Conservation (phyloP, 2,329 filamentous ascomycete species). For the Penicillium sp. region DNA sequence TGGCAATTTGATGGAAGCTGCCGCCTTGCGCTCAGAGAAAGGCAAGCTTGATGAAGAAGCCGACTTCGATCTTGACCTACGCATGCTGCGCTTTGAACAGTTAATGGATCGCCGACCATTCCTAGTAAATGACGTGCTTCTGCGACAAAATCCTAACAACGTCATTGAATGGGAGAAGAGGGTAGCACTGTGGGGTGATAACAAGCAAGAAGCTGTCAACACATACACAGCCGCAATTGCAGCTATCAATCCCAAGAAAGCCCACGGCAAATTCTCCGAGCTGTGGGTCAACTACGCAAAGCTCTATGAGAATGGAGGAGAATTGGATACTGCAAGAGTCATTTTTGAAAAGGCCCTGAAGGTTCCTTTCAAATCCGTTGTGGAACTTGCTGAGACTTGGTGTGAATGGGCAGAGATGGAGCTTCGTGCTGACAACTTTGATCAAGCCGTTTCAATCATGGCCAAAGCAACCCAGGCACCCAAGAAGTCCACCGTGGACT, state of each 20-base stretch:
- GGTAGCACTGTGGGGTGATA: constrained; percentile 91
- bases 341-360: constrained; percentile 99
- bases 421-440: constrained; percentile 90
- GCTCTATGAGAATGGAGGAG: constrained; percentile 86
- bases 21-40: constrained; percentile 74
- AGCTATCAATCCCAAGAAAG: constrained; percentile 90
- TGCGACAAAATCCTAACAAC: constrained; percentile 94
- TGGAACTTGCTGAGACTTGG: constrained; percentile 96
- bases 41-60: constrained; percentile 74
- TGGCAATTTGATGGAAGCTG: constrained; percentile 82
- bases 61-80: constrained; percentile 91
- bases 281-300: constrained; percentile 97
- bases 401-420: constrained; percentile 99
- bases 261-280: constrained; percentile 87
- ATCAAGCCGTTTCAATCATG: constrained; percentile 92
- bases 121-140: constrained; percentile 88
- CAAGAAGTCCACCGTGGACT: constrained; percentile 96
- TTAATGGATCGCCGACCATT: constrained; percentile 96
- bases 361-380: constrained; percentile 96
- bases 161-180: constrained; percentile 97
- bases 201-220: constrained; percentile 84
- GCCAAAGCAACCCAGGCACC: constrained; percentile 95
- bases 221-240: constrained; percentile 94
- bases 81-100: constrained; percentile 97
- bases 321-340: constrained; percentile 77